Percentiles rank a stretch among this genome's conserved stretches.
Evolutionary conservation across 768 basidiomycete genomes (phyloP).

Genomic region (Lactifluus subvellereus): DNA sequence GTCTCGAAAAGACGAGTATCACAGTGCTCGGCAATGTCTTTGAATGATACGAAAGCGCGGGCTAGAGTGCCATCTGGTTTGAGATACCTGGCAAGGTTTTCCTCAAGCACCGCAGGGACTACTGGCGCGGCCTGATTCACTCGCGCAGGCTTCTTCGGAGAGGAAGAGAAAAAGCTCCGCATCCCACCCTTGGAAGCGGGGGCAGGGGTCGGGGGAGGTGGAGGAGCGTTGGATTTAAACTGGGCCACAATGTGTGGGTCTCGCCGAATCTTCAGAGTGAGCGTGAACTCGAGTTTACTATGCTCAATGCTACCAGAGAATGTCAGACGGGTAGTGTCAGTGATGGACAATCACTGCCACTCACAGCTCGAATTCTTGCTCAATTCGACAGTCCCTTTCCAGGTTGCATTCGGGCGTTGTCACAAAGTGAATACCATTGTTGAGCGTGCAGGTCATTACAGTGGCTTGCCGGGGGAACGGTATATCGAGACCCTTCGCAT

Average conservation of each 20-base stretch:
- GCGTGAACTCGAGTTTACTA: conserved; percentile 90
- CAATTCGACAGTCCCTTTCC: conserved; percentile 53
- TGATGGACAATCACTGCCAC: conserved; percentile 28
- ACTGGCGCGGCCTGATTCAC: conserved; percentile 35
- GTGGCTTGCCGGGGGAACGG: conserved; percentile 78
- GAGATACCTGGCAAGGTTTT: conserved; percentile 78
- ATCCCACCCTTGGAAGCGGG: conserved; percentile 56
- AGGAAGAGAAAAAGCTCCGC: conserved; percentile 70
- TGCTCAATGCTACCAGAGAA: conserved; percentile 66
- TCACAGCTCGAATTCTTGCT: conserved; percentile 89
- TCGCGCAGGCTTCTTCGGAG: conserved; percentile 64
- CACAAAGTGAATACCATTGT: conserved; percentile 96
- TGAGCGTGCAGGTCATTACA: conserved; percentile 76
- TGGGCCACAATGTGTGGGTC: conserved; percentile 82
- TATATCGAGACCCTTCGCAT: conserved; percentile 64
- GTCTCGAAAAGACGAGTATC: conserved; percentile 83
- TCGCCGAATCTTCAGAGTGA: conserved; percentile 79
- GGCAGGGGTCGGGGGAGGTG: conserved; percentile 39
- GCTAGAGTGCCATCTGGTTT: conserved; percentile 85
- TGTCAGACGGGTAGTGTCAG: background rate
- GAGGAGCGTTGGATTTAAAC: conserved; percentile 55
- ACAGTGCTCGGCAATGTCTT: conserved; percentile 76
- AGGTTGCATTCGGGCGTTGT: conserved; percentile 78
- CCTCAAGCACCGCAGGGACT: conserved; percentile 41
- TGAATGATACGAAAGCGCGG: conserved; percentile 83